Base-by-base conservation (phyloP, 164 flowering plant genomes). In the Stephania yunnanensis region DNA sequence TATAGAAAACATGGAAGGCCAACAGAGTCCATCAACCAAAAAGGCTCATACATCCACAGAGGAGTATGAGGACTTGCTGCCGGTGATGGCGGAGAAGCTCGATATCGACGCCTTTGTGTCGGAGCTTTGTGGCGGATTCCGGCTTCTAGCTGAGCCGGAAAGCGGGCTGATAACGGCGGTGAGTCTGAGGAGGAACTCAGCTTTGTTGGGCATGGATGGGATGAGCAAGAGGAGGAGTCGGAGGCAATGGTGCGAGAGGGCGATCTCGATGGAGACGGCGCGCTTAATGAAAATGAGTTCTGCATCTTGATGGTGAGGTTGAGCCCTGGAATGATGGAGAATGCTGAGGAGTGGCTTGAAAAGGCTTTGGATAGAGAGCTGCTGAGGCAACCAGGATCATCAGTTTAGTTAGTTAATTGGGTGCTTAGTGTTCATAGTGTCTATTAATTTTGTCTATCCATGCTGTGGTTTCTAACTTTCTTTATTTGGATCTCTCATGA, bases 31-130 rank as follows among this genome's bases (percentile, higher is more conserved):
- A 31, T 58, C 68, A 4, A 10, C 72, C 12, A 72, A 25, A 25
- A 25, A 4, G 20, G 10, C 15, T 2, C 9, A 45, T 3, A 13
- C 44, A 22, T 22, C 45, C 29, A 46, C 71, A 10, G 68, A 48
- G 5, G 85, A 82, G 71, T 92, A 84, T 46, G 87, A 95, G 81
- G 98, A 95, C 72, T 75, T 91, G 78, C 75, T 95, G 48, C 97
- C 94, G 1, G 87, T 90, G 75, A 92, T 95, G 98, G 98, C 92
- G 1, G 97, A 91, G 79, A 95, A 90, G 87, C 87, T 95, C 1
- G 93, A 89, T 29, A 89, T 81, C 10, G 95, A 92, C 25, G 72
- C 79, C 6, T 95, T 95, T 71, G 84, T 95, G 69, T 31, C 84
- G 1, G 97, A 95, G 71, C 83, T 95, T 0, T 90, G 97, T 52